Conservation (phyloP, 225 moss, liverwort and hornwort species). For the Pleurozium schreberi region DNA sequence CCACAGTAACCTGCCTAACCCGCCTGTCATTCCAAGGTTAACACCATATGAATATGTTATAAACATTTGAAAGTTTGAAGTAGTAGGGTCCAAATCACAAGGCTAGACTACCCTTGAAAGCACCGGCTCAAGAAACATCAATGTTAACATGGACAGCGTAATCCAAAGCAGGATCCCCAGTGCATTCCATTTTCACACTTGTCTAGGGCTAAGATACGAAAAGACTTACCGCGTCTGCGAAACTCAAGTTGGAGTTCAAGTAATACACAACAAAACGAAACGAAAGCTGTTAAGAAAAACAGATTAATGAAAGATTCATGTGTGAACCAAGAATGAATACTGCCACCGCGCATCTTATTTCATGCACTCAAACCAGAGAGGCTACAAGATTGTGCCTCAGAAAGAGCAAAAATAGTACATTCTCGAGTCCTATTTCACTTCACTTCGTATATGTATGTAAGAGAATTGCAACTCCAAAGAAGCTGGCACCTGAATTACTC, state of each 20-base stretch:
- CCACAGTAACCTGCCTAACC: background rate
- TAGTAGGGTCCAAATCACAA: background rate
- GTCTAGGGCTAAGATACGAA: background rate
- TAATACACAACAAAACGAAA: background rate
- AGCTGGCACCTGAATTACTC: conserved; percentile 21
- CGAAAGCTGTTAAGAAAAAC: background rate
- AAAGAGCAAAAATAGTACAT: conserved; percentile 46
- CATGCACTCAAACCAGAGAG: conserved; percentile 17
- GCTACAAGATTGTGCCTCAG: conserved; percentile 30
- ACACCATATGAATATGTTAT: background rate
- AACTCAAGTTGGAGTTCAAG: background rate
- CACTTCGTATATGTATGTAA: conserved; percentile 5
- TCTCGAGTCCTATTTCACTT: conserved; percentile 19
- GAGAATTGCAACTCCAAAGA: conserved; percentile 33
- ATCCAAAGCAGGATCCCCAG: background rate
- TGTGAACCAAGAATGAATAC: background rate
- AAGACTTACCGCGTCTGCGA: background rate
- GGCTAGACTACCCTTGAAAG: background rate
- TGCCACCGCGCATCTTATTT: conserved; percentile 12
- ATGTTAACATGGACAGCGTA: background rate
- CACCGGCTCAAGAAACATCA: background rate
- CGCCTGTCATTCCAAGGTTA: background rate
- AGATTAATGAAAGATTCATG: background rate
- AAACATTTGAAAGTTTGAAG: background rate
- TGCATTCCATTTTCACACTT: background rate